Conservation (phyloP, 2,329 filamentous ascomycete species). For the Conoideocrella luteorostrata region DNA sequence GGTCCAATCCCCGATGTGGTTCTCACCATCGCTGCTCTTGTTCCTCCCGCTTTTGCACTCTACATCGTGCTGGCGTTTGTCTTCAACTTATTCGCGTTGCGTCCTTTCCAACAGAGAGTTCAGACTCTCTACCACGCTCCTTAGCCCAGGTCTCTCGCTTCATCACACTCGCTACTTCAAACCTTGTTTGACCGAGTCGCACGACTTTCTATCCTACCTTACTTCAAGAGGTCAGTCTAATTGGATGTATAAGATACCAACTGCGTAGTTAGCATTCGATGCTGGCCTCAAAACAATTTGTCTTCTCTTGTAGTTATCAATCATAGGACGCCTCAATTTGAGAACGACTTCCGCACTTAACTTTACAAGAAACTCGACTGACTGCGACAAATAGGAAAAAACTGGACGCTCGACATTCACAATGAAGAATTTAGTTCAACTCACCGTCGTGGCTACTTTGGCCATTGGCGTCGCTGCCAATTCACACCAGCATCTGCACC, state of each 20-base stretch:
- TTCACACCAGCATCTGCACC: slow-evolving; percentile 54
- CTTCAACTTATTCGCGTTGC: slow-evolving; percentile 21
- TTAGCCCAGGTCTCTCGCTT: slow-evolving; percentile 26
- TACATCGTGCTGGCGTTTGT: slow-evolving; percentile 18
- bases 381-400: background rate
- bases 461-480: slow-evolving; percentile 50
- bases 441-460: slow-evolving; percentile 47
- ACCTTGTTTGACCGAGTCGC: slow-evolving; percentile 18
- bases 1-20: background rate
- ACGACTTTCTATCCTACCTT: background rate
- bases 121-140: slow-evolving; percentile 49
- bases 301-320: background rate
- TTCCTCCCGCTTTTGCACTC: slow-evolving; percentile 13
- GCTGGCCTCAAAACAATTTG: background rate
- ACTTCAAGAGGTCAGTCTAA: background rate
- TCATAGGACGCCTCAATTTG: background rate
- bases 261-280: background rate
- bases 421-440: slow-evolving; percentile 26
- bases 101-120: slow-evolving; percentile 47
- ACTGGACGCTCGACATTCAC: background rate
- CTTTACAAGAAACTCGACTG: background rate
- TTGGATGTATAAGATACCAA: background rate
- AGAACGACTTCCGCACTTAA: background rate
- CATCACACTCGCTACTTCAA: slow-evolving; percentile 24
- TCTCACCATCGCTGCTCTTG: slow-evolving; percentile 5